A percentile compares a stretch with the other conserved stretches of the same genome.
phyloP scores from a whole-genome alignment of 1,284 basidiomycete genomes.

The Neolentinus lepideus region DNA sequence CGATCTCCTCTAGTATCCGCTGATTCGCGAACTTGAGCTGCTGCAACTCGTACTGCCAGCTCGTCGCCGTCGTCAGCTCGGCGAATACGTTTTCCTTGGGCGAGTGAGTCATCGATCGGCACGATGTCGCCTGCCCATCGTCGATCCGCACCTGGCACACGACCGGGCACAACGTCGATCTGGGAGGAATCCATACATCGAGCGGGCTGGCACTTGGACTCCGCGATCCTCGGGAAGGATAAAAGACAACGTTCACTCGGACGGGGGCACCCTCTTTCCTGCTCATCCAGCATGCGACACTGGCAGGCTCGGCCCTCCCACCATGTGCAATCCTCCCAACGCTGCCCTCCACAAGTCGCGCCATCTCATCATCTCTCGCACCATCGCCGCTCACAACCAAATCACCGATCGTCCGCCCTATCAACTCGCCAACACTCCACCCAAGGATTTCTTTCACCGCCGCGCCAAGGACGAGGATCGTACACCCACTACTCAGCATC shows the following conservation, averaged over 20 bases:
- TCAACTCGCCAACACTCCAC: constrained; percentile 62
- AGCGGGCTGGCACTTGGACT: background rate
- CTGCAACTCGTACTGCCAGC: constrained; percentile 92
- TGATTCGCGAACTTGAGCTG: constrained; percentile 75
- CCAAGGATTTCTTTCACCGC: constrained; percentile 51
- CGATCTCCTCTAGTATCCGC: constrained; percentile 64
- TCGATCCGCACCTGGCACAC: constrained; percentile 24
- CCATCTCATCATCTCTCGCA: constrained; percentile 2
- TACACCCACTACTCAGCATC: constrained; percentile 38
- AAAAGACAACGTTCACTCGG: constrained; percentile 30
- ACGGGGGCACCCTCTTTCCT: constrained; percentile 26
- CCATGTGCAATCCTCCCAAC: constrained; percentile 18
- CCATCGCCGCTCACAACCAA: constrained; percentile 29
- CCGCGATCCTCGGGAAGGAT: constrained; percentile 19
- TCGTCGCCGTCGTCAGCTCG: constrained; percentile 63
- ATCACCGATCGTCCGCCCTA: constrained; percentile 57
- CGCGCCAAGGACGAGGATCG: constrained; percentile 45
- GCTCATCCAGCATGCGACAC: constrained; percentile 23
- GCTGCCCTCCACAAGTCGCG: constrained; percentile 15
- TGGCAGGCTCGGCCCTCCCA: constrained; percentile 14
- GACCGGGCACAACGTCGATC: constrained; percentile 11
- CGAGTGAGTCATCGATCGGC: constrained; percentile 20
- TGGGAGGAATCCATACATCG: background rate
- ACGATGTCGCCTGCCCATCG: constrained; percentile 7
- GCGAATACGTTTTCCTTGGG: constrained; percentile 54